A percentile compares a stretch with the other conserved stretches of the same genome.
Evolutionary conservation across 371 early-diverging fungal genomes (phyloP).

Genomic region (Rhizomucor pusillus): DNA sequence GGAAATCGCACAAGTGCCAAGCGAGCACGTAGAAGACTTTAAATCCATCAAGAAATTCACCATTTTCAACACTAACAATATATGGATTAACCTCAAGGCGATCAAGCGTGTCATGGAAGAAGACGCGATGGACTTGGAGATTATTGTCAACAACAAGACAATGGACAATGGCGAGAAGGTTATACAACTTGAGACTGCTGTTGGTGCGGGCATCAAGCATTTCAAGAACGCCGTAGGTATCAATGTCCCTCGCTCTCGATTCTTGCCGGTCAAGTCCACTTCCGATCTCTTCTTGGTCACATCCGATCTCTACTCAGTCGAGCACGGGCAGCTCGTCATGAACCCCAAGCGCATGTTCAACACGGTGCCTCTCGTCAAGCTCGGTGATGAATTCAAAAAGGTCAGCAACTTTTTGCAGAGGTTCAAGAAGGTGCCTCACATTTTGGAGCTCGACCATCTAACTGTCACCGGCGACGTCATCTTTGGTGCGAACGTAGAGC

Average conservation of each 20-base stretch:
- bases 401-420: conserved; percentile 65
- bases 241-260: conserved; percentile 97
- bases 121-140: conserved; percentile 85
- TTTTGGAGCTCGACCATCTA: conserved; percentile 98
- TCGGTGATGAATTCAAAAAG: conserved; percentile 98
- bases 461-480: conserved; percentile 98
- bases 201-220: conserved; percentile 99
- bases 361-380: conserved; percentile 92
- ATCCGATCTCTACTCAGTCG: conserved; percentile 89
- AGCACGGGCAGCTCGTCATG: conserved; percentile 90
- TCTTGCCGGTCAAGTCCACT: conserved; percentile 99
- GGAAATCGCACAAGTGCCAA: conserved; percentile 99
- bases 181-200: conserved; percentile 99
- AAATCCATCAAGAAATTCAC: conserved; percentile 99
- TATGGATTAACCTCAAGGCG: conserved; percentile 97
- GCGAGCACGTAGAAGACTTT: conserved; percentile 97
- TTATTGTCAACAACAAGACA: conserved; percentile 97
- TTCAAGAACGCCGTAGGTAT: conserved; percentile 96
- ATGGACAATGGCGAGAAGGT: conserved; percentile 88
- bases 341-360: conserved; percentile 92
- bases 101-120: conserved; percentile 93
- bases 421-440: conserved; percentile 93
- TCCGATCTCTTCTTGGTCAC: conserved; percentile 98
- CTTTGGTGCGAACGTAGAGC: conserved; percentile 93
- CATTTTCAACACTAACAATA: conserved; percentile 99